phyloP scores from a whole-genome alignment of 352 stramenopile genomes.

The Nothophytophthora sp. region DNA sequence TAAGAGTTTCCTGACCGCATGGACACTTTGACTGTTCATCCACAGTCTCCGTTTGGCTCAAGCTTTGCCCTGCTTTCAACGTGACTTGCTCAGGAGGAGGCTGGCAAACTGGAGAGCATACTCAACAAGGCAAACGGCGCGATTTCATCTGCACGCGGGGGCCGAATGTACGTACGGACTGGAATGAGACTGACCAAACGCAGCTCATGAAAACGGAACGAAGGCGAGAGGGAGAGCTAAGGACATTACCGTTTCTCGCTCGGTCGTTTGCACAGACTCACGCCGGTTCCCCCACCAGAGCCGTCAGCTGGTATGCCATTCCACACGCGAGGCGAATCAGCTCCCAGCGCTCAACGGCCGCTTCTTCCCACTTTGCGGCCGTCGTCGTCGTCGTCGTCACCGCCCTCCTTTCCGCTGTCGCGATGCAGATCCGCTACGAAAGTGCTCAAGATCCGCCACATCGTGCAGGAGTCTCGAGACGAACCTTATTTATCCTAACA shows the following conservation, averaged over 20 bases:
- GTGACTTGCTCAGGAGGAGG: constrained; percentile 23
- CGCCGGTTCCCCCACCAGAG: constrained; percentile 11
- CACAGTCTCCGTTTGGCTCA: no score
- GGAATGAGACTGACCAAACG: no score
- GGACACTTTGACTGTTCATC: background rate
- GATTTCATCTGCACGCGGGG: constrained; percentile 15
- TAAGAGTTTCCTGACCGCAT: constrained; percentile 5
- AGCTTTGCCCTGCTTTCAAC: no score
- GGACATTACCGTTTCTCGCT: no score
- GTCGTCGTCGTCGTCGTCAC: constrained; percentile 7
- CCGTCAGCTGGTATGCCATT: background rate
- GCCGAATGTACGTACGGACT: constrained; percentile 26
- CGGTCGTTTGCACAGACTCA: constrained; percentile 10
- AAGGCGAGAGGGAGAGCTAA: no score
- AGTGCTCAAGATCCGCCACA: constrained; percentile 71
- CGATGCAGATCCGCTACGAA: constrained; percentile 27
- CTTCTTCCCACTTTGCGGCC: background rate
- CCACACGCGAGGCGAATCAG: constrained; percentile 4
- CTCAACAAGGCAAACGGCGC: constrained; percentile 31
- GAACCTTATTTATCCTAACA: constrained; percentile 69
- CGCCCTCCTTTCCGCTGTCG: constrained; percentile 4
- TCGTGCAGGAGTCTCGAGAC: constrained; percentile 71
- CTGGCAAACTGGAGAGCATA: constrained; percentile 38
- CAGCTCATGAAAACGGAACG: no score
- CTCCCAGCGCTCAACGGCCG: background rate